Percentiles rank a stretch among this genome's conserved stretches.
Evolutionary conservation across 805 yeast species (phyloP).

Genomic region (Priceomyces medius): DNA sequence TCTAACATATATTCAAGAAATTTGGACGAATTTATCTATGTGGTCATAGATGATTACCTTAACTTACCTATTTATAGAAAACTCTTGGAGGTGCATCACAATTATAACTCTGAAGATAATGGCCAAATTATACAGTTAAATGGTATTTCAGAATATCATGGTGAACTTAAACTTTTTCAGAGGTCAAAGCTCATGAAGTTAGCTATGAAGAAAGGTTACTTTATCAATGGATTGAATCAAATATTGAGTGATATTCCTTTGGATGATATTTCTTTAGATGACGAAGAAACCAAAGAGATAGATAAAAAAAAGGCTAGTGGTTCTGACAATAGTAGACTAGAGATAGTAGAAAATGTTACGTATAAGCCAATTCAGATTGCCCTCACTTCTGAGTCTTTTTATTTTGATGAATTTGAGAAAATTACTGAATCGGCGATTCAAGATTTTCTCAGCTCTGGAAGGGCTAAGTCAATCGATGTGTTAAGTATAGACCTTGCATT

Average conservation of each 20-base stretch:
- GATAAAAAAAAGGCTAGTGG: background rate
- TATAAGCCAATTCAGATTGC: slow-evolving; percentile 15
- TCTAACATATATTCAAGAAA: slow-evolving; percentile 18
- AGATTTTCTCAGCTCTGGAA: slow-evolving; percentile 49
- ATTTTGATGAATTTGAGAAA: slow-evolving; percentile 37
- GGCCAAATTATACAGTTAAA: slow-evolving; percentile 12
- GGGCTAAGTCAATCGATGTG: slow-evolving; percentile 68
- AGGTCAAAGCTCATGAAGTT: slow-evolving; percentile 40
- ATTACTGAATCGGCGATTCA: slow-evolving; percentile 57
- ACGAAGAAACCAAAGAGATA: background rate
- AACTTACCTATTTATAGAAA: slow-evolving; percentile 20
- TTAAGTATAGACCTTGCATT: slow-evolving; percentile 79
- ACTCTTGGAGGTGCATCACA: slow-evolving; percentile 22
- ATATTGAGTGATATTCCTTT: slow-evolving; percentile 23
- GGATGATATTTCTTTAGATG: slow-evolving; percentile 7
- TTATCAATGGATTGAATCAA: slow-evolving; percentile 17
- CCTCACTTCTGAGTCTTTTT: slow-evolving; percentile 18
- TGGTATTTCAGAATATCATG: slow-evolving; percentile 41
- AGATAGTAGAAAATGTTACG: slow-evolving; percentile 5
- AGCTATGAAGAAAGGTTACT: slow-evolving; percentile 20
- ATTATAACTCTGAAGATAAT: slow-evolving; percentile 12
- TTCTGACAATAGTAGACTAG: background rate
- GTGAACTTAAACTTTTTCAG: slow-evolving; percentile 49
- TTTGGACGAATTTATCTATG: slow-evolving; percentile 40
- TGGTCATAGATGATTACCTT: slow-evolving; percentile 42